Base-by-base conservation (phyloP, 306 rosid species). In the Rubus parviflorus region DNA sequence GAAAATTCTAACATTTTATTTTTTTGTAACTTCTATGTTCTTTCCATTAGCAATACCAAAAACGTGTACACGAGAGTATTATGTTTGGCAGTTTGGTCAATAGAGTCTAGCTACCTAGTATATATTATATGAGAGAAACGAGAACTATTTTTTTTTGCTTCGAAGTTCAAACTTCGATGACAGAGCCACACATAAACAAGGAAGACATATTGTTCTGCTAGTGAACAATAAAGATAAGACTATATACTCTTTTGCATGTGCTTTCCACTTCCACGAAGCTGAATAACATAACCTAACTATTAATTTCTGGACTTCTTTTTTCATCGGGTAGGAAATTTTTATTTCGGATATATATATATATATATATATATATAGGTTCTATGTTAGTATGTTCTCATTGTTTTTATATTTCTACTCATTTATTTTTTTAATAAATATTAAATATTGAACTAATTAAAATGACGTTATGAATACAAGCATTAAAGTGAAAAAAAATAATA, bases 41-140 rank as follows among this genome's bases (percentile, higher is more conserved):
- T n/a, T n/a, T n/a, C n/a, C n/a, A n/a, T n/a, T n/a, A n/a, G 43
- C 75, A 35, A 30, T 35, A 71, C 75, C 35, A 51, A 51, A 51
- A 71, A 71, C 63, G 62, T 71, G 63, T 37, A 52, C 48, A 35
- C 7, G 17, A 43, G 37, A 13, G 19, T 38, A 51, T 14, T 35
- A 16, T 30, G 5, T 56, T 4, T 38, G 15, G n/a, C n/a, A n/a
- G n/a, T 72, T 54, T 13, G 40, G 76, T 72, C 76, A 54, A 54
- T 41, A 40, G 12, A 20, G 76, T 40, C 20, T 41, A 22, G 66
- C 52, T 38, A 47, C 1, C 42, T 6, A 23, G 41, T 25, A 37
- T 30, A 30, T 1, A 30, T 5, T 35, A 48, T 49, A 30, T 9
- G 38, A 2, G 7, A 70, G 46, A n/a, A 9, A 67, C 11, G 37